These are phyloP conservation scores for Aspergillus ochraceus DNA, from an alignment of 2,329 filamentous ascomycete genomes.

Conservation along the genomic window DNA sequence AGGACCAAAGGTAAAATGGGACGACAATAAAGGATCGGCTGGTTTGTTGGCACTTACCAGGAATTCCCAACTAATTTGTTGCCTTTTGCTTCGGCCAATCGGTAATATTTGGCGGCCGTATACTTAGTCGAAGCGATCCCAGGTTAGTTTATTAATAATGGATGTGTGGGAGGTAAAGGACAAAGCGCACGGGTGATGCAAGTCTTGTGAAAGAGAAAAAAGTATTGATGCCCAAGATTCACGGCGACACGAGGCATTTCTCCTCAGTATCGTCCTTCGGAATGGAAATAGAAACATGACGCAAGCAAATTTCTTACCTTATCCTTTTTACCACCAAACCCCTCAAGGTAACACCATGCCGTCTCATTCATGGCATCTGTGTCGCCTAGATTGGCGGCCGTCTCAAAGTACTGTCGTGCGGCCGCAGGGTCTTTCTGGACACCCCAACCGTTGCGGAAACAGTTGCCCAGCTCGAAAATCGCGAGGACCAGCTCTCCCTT, in stretches of 20 bases:
- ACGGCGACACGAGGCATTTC: neutral
- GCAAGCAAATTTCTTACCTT: slow-evolving; percentile 68
- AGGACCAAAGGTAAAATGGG: slow-evolving; percentile 2
- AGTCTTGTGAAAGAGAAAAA: neutral
- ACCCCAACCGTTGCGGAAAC: slow-evolving; percentile 93
- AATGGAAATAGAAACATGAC: neutral
- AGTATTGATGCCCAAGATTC: slow-evolving; percentile 35
- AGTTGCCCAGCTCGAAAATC: slow-evolving; percentile 79
- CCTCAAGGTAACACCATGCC: slow-evolving; percentile 92
- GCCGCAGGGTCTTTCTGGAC: slow-evolving; percentile 82
- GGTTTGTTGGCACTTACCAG: slow-evolving; percentile 67
- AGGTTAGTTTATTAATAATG: neutral
- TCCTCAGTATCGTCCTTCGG: neutral
- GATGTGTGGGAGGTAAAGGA: neutral
- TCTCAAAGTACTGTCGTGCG: slow-evolving; percentile 91
- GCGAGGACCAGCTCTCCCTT: slow-evolving; percentile 96
- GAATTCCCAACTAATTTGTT: slow-evolving; percentile 90
- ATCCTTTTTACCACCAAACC: slow-evolving; percentile 97
- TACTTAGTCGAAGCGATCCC: slow-evolving; percentile 26
- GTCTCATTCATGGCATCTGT: slow-evolving; percentile 97
- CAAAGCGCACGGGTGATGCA: neutral
- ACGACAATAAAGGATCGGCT: neutral
- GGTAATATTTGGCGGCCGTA: slow-evolving; percentile 81
- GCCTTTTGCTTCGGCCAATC: slow-evolving; percentile 83
- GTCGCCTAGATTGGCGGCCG: slow-evolving; percentile 92